Evolutionary conservation across 177 flowering plant genomes (phyloP), one percentile per base, ranked within the genome.

Genomic region (Vitis hybrid): DNA sequence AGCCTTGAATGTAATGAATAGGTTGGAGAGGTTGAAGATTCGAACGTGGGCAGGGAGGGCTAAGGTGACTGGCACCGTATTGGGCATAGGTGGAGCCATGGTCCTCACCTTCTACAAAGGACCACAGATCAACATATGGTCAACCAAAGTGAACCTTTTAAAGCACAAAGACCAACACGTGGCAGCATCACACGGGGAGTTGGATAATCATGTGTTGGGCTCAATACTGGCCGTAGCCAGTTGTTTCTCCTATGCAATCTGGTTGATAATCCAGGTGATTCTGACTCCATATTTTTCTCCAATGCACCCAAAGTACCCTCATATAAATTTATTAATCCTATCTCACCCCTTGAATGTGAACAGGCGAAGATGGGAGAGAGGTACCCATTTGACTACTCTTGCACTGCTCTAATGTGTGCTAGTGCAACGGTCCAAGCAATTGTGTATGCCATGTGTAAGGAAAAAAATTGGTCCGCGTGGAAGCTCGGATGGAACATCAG

Each of bases 61-160:
- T 10, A 88, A 87, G 77, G 74, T 85, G 60, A 7, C 65, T 8
- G 92, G 92, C 5, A 85, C 89, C 14, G 3, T 77, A 8, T 10
- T 82, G 15, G 74, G 90, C 4, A 62, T 88, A 15, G 62, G 82
- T 52, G 92, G 92, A 0, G 92, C 90, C 31, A 84, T 88, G 92
- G 39, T 84, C 1, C 79, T 88, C 0, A 85, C 88, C 0, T 79
- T 87, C 55, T 88, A 81, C 76, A 87, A 80, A 72, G 90, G 92
- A 3, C 31, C 59, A 1, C 81, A 74, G 53, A 55, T 87, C 56
- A 69, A 80, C 15, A 14, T 81, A 0, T 85, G 80, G 88, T 71
- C 85, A 22, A 69, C 80, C 0, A 60, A 73, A 29, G 14, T 79
- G 7, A 56, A 84, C 70, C 72, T 86, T n/a, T 2, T 81, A 53